Evolutionary conservation across 1,139 yeast genomes (phyloP), one percentile per base, ranked within the genome.

Genomic region (Lipomyces yarrowii): DNA sequence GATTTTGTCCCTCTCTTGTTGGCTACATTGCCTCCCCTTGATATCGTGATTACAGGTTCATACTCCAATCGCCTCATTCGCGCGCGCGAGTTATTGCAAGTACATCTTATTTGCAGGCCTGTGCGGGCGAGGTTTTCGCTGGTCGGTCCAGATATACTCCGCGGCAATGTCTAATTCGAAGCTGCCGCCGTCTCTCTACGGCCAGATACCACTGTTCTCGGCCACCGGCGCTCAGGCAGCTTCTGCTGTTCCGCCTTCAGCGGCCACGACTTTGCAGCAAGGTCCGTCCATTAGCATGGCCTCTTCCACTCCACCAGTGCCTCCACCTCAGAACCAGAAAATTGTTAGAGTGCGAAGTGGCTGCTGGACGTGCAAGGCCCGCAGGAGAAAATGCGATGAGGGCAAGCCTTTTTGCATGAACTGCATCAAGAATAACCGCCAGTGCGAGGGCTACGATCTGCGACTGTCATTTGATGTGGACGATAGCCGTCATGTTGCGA

Each of bases 341-440:
- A 67, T 67, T 52, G 69, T 67, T 18, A 65, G 69, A 13, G 69
- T 67, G n/a, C 69, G 69, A 42, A 57, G 63, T 6, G 69, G 69
- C 51, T 67, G 69, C 62, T 67, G 69, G 69, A 67, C 69, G 26
- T 67, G 69, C 62, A 67, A 67, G 58, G 69, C 68, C 13, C 69
- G 69, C 11, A 65, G 69, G 13, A 57, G 69, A n/a, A 67, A 67
- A 54, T 67, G 69, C 59, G 69, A 67, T 60, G 69, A 67, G 57
- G 65, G 69, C 3, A 67, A 67, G 51, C 69, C 69, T 32, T 58
- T 58, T 54, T 67, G 69, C 54, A 65, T 64, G 68, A 67, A 67
- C 66, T 67, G 69, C 58, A 59, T 65, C 64, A 67, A 67, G 33
- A 67, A 67, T 56, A 67, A 62, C 53, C 69, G 69, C 52, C 54